Conservation (phyloP, 352 stramenopile genomes). For the Globisporangium echinulatum region DNA sequence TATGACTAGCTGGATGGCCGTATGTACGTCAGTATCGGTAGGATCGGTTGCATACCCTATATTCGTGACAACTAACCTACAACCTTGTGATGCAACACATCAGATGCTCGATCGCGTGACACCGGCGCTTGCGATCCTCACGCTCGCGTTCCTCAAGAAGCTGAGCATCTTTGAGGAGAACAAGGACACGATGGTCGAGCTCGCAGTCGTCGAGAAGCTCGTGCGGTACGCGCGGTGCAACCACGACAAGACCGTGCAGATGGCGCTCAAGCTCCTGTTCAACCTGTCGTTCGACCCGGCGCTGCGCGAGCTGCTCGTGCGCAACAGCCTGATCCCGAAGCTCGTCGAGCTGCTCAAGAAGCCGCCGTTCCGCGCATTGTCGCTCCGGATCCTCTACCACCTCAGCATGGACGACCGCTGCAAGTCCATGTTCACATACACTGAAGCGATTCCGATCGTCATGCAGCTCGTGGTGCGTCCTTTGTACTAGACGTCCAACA, state of each 20-base stretch:
- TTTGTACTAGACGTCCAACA: background rate
- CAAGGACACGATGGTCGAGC: constrained; percentile 88
- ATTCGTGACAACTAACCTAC: too few species aligned
- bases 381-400: constrained; percentile 92
- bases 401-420: constrained; percentile 92
- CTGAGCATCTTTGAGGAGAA: constrained; percentile 94
- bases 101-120: constrained; percentile 85
- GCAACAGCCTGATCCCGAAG: constrained; percentile 87
- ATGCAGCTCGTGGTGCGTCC: constrained; percentile 84
- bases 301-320: constrained; percentile 80
- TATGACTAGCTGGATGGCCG: too few species aligned
- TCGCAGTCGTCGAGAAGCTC: constrained; percentile 69
- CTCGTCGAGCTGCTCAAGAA: constrained; percentile 93
- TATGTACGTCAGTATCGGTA: too few species aligned
- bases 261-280: constrained; percentile 87
- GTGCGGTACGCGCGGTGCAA: constrained; percentile 76
- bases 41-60: too few species aligned
- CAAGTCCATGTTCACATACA: constrained; percentile 94
- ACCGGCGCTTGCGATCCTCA: constrained; percentile 85
- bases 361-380: constrained; percentile 79
- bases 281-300: constrained; percentile 93
- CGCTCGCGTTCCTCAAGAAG: constrained; percentile 91
- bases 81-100: too few species aligned
- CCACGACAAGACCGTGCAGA: constrained; percentile 84
- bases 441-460: constrained; percentile 91